A percentile compares a stretch with the other conserved stretches of the same genome.
Evolutionary conservation across 371 early-diverging fungal genomes (phyloP).

Genomic region (Mortierella sp.): DNA sequence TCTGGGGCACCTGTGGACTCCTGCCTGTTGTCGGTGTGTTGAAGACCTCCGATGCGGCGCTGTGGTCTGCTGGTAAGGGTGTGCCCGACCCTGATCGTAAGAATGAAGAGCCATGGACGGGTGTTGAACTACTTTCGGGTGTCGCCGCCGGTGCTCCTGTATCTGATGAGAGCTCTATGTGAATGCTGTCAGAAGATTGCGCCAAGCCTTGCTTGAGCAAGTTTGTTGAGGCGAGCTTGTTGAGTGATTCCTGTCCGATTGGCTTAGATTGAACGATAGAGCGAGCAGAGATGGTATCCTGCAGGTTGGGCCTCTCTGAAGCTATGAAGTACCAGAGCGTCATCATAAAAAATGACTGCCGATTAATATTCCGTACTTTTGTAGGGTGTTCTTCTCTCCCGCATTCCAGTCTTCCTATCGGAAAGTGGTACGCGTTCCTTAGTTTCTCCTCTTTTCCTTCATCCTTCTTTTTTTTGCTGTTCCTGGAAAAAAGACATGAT

Average conservation of each 20-base stretch:
- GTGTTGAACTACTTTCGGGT: constrained; percentile 2
- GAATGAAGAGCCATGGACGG: constrained; percentile 20
- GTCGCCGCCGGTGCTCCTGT: constrained; percentile 1
- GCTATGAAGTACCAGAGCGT: background rate
- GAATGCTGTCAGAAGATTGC: constrained; percentile 7
- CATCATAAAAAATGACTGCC: background rate
- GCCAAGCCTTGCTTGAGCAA: constrained; percentile 38
- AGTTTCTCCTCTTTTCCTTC: background rate
- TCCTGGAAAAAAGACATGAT: background rate
- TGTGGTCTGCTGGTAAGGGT: constrained; percentile 52
- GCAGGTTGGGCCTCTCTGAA: constrained; percentile 23
- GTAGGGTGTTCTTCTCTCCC: background rate
- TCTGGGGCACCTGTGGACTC: constrained; percentile 30
- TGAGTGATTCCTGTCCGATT: constrained; percentile 27
- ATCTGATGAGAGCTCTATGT: background rate
- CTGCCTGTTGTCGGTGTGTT: constrained; percentile 50
- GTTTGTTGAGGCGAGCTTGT: constrained; percentile 29
- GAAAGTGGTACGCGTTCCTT: background rate
- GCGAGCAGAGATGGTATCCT: constrained; percentile 44
- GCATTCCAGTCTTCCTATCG: background rate
- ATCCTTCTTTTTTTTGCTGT: background rate
- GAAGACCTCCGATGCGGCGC: constrained; percentile 48
- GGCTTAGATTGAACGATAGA: constrained; percentile 10
- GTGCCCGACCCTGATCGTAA: constrained; percentile 44
- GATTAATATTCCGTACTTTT: background rate